A percentile compares a stretch with the other conserved stretches of the same genome.
phyloP scores from a whole-genome alignment of 768 basidiomycete genomes.

The Rhodosporidiobolus odoratus region DNA sequence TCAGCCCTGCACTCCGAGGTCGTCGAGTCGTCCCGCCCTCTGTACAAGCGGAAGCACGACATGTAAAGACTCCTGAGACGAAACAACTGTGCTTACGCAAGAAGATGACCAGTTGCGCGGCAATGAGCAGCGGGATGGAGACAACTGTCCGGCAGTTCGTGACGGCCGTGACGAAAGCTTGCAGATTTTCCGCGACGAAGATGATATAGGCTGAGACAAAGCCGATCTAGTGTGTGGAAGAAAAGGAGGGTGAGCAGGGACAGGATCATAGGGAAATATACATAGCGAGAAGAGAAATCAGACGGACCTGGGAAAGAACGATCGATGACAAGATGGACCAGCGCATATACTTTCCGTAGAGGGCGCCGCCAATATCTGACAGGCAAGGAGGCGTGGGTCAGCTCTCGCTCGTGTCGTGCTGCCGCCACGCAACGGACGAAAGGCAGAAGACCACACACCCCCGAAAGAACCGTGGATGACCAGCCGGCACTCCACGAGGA shows the following conservation, averaged over 20 bases:
- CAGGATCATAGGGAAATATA: no score
- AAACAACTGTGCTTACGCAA: no score
- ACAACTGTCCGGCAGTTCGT: conserved; percentile 66
- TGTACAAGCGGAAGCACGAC: not conserved
- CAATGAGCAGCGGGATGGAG: conserved; percentile 69
- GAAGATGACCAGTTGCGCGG: conserved; percentile 77
- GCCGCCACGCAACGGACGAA: not conserved
- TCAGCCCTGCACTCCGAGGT: no score
- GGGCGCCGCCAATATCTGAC: conserved; percentile 79
- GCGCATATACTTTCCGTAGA: conserved; percentile 93
- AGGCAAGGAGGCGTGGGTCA: not conserved
- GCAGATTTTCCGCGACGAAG: conserved; percentile 55
- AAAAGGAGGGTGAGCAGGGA: not conserved
- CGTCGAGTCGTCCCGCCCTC: no score
- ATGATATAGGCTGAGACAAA: conserved; percentile 55
- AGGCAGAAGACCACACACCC: conserved; percentile 51
- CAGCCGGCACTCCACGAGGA: conserved; percentile 79
- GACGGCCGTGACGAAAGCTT: conserved; percentile 77
- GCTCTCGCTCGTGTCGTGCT: not conserved
- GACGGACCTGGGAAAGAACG: conserved; percentile 62
- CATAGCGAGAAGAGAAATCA: not conserved
- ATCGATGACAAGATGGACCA: conserved; percentile 81
- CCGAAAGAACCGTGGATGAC: conserved; percentile 89
- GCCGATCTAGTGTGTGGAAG: not conserved
- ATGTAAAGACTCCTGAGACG: not conserved